phyloP scores from a whole-genome alignment of 176 grass and related monocot genomes.

The Triticum aestivum region DNA sequence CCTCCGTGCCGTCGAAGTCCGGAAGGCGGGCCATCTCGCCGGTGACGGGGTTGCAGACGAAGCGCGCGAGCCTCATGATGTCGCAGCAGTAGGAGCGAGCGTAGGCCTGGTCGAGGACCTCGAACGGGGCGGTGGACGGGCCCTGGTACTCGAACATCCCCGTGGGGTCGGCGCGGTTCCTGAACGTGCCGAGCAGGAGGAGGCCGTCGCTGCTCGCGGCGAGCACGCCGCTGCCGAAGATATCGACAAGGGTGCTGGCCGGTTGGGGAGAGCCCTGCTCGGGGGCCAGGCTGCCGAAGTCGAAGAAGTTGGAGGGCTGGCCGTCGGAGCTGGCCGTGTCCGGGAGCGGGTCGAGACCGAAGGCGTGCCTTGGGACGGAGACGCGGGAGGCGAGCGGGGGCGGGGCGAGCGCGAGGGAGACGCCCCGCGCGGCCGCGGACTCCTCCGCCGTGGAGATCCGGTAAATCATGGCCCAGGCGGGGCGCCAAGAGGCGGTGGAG shows the following conservation, averaged over 20 bases:
- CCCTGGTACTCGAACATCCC: neutral
- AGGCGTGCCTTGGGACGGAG: neutral
- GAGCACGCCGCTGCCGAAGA: neutral
- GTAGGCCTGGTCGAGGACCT: neutral
- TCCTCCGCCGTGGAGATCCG: constrained; percentile 4
- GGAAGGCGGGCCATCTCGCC: neutral
- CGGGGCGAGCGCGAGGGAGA: neutral
- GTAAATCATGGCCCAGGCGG: neutral
- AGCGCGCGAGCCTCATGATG: neutral
- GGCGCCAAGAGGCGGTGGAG: neutral
- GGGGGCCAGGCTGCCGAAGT: neutral
- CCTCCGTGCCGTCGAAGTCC: neutral
- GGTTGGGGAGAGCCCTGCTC: no score
- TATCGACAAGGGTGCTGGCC: no score
- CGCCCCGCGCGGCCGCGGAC: neutral
- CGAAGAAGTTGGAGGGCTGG: neutral
- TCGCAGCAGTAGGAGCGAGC: no score
- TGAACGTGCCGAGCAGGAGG: neutral
- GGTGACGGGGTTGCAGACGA: neutral
- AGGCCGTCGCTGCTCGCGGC: neutral
- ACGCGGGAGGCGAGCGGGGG: constrained; percentile 15
- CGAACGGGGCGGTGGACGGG: neutral
- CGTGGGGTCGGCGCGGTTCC: neutral
- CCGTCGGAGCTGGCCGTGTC: no score
- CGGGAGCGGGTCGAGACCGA: neutral